phyloP scores from a whole-genome alignment of 805 yeast species.

The Candida ascalaphidarum region DNA sequence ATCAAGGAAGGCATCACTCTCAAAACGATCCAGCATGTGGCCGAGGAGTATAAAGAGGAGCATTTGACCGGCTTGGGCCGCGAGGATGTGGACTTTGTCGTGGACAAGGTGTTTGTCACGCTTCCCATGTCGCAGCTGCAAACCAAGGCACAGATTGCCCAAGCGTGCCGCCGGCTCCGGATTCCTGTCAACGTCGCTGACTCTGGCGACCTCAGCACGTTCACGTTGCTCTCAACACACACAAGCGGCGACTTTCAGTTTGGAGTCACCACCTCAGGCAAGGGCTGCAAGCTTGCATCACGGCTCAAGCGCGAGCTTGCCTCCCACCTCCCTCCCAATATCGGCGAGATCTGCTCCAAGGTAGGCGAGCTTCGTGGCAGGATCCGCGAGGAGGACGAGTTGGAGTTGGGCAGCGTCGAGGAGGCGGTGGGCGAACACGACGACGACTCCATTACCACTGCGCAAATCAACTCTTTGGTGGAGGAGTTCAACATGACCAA shows the following conservation, averaged over 20 bases:
- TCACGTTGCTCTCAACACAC: constrained; percentile 66
- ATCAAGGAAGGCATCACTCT: constrained; percentile 15
- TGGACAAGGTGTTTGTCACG: constrained; percentile 71
- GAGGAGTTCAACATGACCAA: constrained; percentile 49
- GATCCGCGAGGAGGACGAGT: constrained; percentile 46
- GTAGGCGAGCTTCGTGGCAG: constrained; percentile 58
- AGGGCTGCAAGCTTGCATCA: constrained; percentile 81
- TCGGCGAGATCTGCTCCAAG: constrained; percentile 59
- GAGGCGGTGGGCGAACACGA: constrained; percentile 46
- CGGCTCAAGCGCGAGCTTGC: constrained; percentile 71
- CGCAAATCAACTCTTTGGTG: constrained; percentile 52
- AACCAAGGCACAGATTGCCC: constrained; percentile 34
- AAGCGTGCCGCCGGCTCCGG: constrained; percentile 49
- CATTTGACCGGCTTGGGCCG: constrained; percentile 57
- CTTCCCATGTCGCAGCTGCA: constrained; percentile 20
- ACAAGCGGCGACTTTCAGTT: constrained; percentile 67
- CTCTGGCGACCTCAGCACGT: constrained; percentile 62
- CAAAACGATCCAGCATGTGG: constrained; percentile 17
- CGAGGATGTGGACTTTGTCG: constrained; percentile 48
- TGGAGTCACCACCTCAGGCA: constrained; percentile 80
- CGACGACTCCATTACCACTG: constrained; percentile 61
- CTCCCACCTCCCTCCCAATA: constrained; percentile 55
- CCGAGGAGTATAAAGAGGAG: constrained; percentile 17
- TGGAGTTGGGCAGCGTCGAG: constrained; percentile 14
- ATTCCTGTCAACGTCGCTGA: constrained; percentile 82